Evolutionary conservation across 2,329 filamentous ascomycete genomes (phyloP).

Genomic region (Calonectria ilicicola): DNA sequence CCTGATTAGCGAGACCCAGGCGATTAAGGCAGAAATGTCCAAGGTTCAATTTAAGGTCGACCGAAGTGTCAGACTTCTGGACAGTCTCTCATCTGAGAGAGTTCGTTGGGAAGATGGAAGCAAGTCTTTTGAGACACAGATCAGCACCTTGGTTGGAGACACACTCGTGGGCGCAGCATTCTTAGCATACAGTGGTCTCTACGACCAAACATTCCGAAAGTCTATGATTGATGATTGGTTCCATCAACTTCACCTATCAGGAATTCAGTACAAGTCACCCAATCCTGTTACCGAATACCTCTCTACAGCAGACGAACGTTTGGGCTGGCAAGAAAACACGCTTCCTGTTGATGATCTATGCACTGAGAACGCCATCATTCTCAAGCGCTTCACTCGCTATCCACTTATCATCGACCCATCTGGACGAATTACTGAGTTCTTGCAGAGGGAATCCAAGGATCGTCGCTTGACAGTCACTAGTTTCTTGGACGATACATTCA

Average conservation of each 20-base stretch:
- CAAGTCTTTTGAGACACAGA: slow-evolving; percentile 98
- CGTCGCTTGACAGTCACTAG: slow-evolving; percentile 95
- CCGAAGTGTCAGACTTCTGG: slow-evolving; percentile 91
- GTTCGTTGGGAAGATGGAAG: slow-evolving; percentile 96
- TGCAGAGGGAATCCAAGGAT: slow-evolving; percentile 94
- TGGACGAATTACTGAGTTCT: slow-evolving; percentile 91
- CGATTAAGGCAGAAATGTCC: slow-evolving; percentile 97
- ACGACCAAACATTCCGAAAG: slow-evolving; percentile 98
- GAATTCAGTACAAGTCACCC: slow-evolving; percentile 90
- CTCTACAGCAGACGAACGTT: slow-evolving; percentile 93
- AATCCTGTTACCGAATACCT: slow-evolving; percentile 97
- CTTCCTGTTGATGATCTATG: slow-evolving; percentile 96
- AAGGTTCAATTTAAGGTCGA: slow-evolving; percentile 98
- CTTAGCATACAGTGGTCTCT: slow-evolving; percentile 95
- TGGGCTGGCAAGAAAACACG: slow-evolving; percentile 94
- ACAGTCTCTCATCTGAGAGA: slow-evolving; percentile 94
- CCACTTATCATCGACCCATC: slow-evolving; percentile 98
- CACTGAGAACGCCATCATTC: slow-evolving; percentile 97
- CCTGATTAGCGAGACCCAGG: slow-evolving; percentile 95
- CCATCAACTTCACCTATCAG: slow-evolving; percentile 91
- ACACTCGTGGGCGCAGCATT: slow-evolving; percentile 97
- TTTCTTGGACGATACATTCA: slow-evolving; percentile 97
- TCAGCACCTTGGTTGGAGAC: slow-evolving; percentile 94
- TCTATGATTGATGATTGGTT: slow-evolving; percentile 98
- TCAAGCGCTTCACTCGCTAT: slow-evolving; percentile 98